phyloP scores from a whole-genome alignment of 2,329 filamentous ascomycete genomes.

The Neurospora crassa region DNA sequence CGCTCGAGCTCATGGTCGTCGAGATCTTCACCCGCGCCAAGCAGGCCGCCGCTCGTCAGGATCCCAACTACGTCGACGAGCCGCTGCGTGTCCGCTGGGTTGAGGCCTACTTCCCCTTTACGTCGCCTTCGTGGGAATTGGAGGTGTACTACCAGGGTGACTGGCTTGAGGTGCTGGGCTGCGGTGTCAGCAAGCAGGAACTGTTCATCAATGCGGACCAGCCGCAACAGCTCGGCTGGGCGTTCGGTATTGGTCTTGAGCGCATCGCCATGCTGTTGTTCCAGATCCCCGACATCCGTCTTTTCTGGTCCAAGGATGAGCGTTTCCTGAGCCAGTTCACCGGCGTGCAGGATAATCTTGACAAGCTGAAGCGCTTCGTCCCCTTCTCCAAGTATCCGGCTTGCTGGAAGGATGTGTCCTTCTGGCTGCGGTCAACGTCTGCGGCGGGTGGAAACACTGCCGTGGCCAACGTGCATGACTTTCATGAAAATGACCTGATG shows the following conservation, averaged over 20 bases:
- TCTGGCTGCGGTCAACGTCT: constrained; percentile 60
- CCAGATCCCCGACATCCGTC: constrained; percentile 87
- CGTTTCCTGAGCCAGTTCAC: constrained; percentile 83
- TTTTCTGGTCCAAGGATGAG: constrained; percentile 85
- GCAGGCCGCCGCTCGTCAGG: constrained; percentile 47
- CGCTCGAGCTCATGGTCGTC: constrained; percentile 80
- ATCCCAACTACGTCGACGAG: constrained; percentile 47
- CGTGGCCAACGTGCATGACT: constrained; percentile 34
- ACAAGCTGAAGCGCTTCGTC: constrained; percentile 53
- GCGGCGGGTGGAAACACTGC: constrained; percentile 36
- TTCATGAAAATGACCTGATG: constrained; percentile 97
- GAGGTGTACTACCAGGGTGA: constrained; percentile 91
- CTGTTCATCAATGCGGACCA: constrained; percentile 70
- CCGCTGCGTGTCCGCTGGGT: constrained; percentile 86
- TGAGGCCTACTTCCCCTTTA: constrained; percentile 96
- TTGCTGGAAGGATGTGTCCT: constrained; percentile 86
- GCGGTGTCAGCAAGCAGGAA: constrained; percentile 76
- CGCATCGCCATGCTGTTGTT: constrained; percentile 96
- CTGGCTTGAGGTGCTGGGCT: constrained; percentile 95
- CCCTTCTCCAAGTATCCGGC: constrained; percentile 88
- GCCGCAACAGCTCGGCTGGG: constrained; percentile 75
- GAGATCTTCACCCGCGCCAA: constrained; percentile 77
- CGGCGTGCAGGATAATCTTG: constrained; percentile 43
- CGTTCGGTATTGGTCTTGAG: constrained; percentile 89
- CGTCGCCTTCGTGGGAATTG: constrained; percentile 88